A percentile compares a stretch with the other conserved stretches of the same genome.
These are phyloP conservation scores for Nicotiana benthamiana DNA, from an alignment of 257 asterid genomes.

Conservation along the genomic window DNA sequence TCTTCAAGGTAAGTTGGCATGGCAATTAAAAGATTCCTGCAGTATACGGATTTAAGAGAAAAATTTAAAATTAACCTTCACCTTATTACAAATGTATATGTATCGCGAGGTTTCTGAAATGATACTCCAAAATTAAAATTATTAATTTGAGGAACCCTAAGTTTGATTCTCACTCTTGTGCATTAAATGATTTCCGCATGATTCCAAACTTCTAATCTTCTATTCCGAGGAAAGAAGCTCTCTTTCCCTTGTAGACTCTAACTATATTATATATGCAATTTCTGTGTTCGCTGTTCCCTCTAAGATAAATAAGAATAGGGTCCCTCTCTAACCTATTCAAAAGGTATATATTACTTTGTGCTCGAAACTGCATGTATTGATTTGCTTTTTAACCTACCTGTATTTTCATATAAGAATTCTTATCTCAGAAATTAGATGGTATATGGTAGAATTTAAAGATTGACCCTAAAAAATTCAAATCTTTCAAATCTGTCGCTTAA, in stretches of 20 bases:
- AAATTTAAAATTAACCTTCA: background rate
- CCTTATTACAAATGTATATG: conserved; percentile 20
- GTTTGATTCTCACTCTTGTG: conserved; percentile 53
- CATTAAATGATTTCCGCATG: conserved; percentile 92
- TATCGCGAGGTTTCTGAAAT: conserved; percentile 58
- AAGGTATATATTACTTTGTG: too few relatives aligned
- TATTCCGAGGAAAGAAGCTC: conserved; percentile 57
- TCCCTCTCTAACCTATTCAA: too few relatives aligned
- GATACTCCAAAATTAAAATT: conserved; percentile 25
- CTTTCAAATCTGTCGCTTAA: too few relatives aligned
- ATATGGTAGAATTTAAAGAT: too few relatives aligned
- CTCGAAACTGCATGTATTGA: too few relatives aligned
- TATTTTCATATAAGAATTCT: too few relatives aligned
- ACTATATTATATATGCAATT: conserved; percentile 8
- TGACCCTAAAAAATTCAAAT: too few relatives aligned
- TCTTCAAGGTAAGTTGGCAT: background rate
- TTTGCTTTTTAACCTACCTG: too few relatives aligned
- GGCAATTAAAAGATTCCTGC: conserved; percentile 19
- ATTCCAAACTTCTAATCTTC: conserved; percentile 76
- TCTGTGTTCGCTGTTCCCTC: background rate
- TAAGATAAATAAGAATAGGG: background rate
- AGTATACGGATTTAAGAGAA: background rate
- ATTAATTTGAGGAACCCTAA: conserved; percentile 24
- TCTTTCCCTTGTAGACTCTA: conserved; percentile 31
- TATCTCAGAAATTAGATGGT: too few relatives aligned